Conservation (phyloP, 208 protist species). For the Trypanosoma rangeli region DNA sequence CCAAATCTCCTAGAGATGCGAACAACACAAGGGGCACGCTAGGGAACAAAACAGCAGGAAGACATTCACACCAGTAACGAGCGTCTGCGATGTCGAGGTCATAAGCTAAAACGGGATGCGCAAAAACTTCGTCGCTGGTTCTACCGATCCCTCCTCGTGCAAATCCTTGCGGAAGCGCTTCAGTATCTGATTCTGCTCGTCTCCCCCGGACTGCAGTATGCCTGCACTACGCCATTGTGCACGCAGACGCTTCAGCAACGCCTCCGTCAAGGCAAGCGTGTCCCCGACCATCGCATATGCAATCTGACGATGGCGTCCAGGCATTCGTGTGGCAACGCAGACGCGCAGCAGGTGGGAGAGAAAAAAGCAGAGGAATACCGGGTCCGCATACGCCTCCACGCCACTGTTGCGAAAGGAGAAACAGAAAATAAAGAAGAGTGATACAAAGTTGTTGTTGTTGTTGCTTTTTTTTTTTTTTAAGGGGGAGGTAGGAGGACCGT, state of each 20-base stretch:
- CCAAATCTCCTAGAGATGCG: conserved; percentile 23
- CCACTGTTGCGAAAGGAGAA: not conserved
- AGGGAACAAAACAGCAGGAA: conserved; percentile 14
- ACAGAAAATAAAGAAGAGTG: not conserved
- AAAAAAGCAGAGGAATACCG: not conserved
- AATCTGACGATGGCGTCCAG: not conserved
- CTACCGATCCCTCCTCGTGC: not conserved
- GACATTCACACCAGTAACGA: conserved; percentile 19
- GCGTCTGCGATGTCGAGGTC: conserved; percentile 9
- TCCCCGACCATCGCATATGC: conserved; percentile 6
- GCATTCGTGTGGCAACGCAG: conserved; percentile 2
- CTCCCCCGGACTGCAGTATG: not conserved
- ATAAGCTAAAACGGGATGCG: conserved; percentile 15
- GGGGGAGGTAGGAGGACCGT: no score
- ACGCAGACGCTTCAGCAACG: not conserved
- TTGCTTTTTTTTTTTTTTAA: no score
- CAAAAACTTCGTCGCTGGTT: not conserved
- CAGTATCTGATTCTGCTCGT: not conserved
- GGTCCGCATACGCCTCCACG: not conserved
- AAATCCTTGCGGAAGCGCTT: not conserved
- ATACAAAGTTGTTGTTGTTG: no score
- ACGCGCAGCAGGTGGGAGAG: not conserved
- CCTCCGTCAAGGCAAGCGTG: conserved; percentile 3
- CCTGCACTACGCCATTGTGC: not conserved
- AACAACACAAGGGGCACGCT: conserved; percentile 16